phyloP scores from a whole-genome alignment of 768 basidiomycete species.

The Leccinellum albellum region DNA sequence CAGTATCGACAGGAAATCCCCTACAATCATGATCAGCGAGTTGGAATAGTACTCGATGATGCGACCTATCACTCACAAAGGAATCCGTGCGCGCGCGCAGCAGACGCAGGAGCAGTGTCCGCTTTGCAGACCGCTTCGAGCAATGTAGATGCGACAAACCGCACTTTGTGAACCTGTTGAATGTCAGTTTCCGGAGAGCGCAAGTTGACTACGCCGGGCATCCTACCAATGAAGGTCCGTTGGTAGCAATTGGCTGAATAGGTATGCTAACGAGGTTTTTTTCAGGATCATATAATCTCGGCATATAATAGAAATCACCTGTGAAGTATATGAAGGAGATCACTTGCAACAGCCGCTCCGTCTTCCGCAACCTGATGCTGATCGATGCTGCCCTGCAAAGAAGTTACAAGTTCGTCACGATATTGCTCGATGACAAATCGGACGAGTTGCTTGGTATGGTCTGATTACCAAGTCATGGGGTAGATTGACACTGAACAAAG shows the following conservation, averaged over 20 bases:
- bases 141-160: constrained; percentile 88
- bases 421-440: constrained; percentile 93
- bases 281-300: constrained; percentile 3
- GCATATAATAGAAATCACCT: constrained; percentile 40
- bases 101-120: constrained; percentile 74
- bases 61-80: constrained; percentile 52
- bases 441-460: constrained; percentile 74
- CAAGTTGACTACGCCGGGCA: not conserved
- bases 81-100: constrained; percentile 82
- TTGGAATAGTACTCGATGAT: not conserved
- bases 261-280: constrained; percentile 59
- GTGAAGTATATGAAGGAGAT: constrained; percentile 82
- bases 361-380: constrained; percentile 66
- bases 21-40: constrained; percentile 35
- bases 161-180: constrained; percentile 80
- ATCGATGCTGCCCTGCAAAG: constrained; percentile 61
- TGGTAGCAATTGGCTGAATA: constrained; percentile 88
- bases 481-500: not conserved
- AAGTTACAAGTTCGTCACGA: constrained; percentile 75
- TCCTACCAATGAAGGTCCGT: constrained; percentile 72
- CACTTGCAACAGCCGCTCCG: constrained; percentile 81
- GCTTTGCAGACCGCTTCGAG: constrained; percentile 81
- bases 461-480: not conserved
- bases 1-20: constrained; percentile 89
- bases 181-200: not conserved